These are phyloP conservation scores for Quercus agrifolia DNA, from an alignment of 306 rosid species.

Conservation along the genomic window DNA sequence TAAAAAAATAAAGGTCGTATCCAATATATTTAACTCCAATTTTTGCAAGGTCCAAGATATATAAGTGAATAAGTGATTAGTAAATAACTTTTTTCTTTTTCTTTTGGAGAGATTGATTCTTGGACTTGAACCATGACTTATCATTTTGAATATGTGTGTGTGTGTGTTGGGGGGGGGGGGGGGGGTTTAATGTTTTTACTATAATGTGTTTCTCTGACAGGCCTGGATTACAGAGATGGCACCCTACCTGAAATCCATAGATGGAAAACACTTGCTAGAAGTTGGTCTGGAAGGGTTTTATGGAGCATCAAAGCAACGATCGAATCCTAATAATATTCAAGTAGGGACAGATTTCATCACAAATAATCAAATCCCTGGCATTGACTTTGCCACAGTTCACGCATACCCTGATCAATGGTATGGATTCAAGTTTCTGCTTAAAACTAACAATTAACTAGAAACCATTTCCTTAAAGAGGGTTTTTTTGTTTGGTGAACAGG, in stretches of 20 bases:
- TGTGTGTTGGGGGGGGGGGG: no score
- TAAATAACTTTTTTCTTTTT: no score
- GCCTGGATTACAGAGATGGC: conserved; percentile 94
- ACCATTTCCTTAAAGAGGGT: conserved; percentile 5
- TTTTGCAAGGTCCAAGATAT: no score
- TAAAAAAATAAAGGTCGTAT: no score
- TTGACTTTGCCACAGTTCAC: conserved; percentile 89
- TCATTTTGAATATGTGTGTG: not conserved
- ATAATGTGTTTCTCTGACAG: conserved; percentile 26
- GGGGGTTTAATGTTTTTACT: not conserved
- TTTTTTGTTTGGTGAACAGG: conserved; percentile 43
- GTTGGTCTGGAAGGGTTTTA: conserved; percentile 94
- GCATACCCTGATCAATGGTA: conserved; percentile 97
- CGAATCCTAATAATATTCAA: conserved; percentile 49
- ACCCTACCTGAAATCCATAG: conserved; percentile 78
- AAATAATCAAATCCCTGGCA: conserved; percentile 74
- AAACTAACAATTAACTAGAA: not conserved
- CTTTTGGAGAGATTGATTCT: no score
- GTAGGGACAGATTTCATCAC: conserved; percentile 90
- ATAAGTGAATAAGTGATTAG: no score
- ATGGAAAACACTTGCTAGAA: conserved; percentile 83
- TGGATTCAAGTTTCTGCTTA: not conserved
- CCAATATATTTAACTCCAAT: no score
- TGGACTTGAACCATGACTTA: no score
- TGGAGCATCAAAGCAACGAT: conserved; percentile 48